A percentile compares a stretch with the other conserved stretches of the same genome.
These are phyloP conservation scores for Lasiosphaeria hispida DNA, from an alignment of 495 filamentous ascomycete species.

Conservation along the genomic window DNA sequence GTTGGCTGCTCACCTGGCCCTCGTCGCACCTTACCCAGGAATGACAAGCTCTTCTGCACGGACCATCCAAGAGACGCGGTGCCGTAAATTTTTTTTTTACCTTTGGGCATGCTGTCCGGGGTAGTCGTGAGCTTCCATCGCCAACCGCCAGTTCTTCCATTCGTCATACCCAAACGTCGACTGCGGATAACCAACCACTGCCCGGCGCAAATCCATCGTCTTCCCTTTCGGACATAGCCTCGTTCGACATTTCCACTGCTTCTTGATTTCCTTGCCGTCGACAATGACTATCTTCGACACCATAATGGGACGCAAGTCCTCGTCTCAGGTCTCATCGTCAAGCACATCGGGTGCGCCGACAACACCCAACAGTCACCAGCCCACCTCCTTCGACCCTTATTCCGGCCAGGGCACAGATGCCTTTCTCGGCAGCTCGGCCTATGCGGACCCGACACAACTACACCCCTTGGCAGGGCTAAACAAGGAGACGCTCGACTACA, in stretches of 20 bases:
- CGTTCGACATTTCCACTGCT: background rate
- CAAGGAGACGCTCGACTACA: slow-evolving; percentile 87
- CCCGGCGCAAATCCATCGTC: background rate
- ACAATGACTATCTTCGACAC: slow-evolving; percentile 73
- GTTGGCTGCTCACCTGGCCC: background rate
- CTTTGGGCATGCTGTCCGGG: slow-evolving; percentile 18
- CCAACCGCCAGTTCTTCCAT: slow-evolving; percentile 10
- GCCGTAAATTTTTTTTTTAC: slow-evolving; percentile 33
- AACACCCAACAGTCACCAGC: slow-evolving; percentile 46
- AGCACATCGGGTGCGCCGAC: slow-evolving; percentile 29
- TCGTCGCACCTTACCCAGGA: background rate
- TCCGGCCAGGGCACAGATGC: slow-evolving; percentile 74
- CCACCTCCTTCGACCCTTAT: slow-evolving; percentile 63
- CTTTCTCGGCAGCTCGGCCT: slow-evolving; percentile 67
- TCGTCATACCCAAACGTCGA: slow-evolving; percentile 4
- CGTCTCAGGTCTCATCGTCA: slow-evolving; percentile 39
- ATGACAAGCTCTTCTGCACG: slow-evolving; percentile 17
- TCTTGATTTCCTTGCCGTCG: slow-evolving; percentile 2
- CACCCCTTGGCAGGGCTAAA: slow-evolving; percentile 95
- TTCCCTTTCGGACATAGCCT: background rate
- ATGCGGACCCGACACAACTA: slow-evolving; percentile 79
- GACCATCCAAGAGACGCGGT: slow-evolving; percentile 11
- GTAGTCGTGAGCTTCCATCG: slow-evolving; percentile 9
- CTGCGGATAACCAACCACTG: too few relatives aligned
- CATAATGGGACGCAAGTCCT: slow-evolving; percentile 76